Evolutionary conservation across 768 basidiomycete genomes (phyloP).

Genomic region (Krasilnikovozyma curviuscula): DNA sequence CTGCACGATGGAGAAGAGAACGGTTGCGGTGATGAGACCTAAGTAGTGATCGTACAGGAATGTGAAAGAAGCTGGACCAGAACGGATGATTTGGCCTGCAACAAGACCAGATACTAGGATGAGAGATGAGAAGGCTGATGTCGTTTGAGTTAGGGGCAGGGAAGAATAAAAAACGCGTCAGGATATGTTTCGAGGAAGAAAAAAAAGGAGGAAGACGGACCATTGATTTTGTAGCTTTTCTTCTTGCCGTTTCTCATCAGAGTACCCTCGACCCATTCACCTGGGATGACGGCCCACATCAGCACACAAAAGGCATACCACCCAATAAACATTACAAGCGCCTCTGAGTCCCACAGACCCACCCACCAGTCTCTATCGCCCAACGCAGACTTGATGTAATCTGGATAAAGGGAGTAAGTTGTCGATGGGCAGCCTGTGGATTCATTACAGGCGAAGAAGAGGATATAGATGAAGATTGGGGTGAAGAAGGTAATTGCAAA

Average conservation of each 20-base stretch:
- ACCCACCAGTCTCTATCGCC: conserved; percentile 26
- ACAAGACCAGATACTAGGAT: conserved; percentile 59
- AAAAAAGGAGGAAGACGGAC: not conserved
- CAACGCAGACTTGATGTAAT: not conserved
- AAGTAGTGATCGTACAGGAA: conserved; percentile 84
- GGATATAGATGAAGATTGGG: conserved; percentile 20
- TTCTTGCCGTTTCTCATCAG: conserved; percentile 53
- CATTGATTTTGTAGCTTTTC: conserved; percentile 85
- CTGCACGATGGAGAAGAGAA: conserved; percentile 59
- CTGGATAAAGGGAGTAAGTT: too few species aligned
- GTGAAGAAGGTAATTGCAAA: conserved; percentile 17
- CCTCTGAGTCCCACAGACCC: conserved; percentile 63
- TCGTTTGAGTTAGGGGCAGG: not conserved
- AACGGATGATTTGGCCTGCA: conserved; percentile 46
- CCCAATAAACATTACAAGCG: conserved; percentile 50
- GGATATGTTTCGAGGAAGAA: not conserved
- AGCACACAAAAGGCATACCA: conserved; percentile 83
- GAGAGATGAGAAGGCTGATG: conserved; percentile 64
- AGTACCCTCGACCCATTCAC: conserved; percentile 49
- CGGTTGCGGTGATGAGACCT: conserved; percentile 63
- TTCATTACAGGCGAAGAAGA: conserved; percentile 24
- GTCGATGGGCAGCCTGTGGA: conserved; percentile 23
- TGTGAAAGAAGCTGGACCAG: conserved; percentile 62
- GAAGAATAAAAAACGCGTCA: not conserved
- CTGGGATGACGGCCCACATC: conserved; percentile 61